Conservation (phyloP, 257 asterid species). For the Solanum chiquidenum region DNA sequence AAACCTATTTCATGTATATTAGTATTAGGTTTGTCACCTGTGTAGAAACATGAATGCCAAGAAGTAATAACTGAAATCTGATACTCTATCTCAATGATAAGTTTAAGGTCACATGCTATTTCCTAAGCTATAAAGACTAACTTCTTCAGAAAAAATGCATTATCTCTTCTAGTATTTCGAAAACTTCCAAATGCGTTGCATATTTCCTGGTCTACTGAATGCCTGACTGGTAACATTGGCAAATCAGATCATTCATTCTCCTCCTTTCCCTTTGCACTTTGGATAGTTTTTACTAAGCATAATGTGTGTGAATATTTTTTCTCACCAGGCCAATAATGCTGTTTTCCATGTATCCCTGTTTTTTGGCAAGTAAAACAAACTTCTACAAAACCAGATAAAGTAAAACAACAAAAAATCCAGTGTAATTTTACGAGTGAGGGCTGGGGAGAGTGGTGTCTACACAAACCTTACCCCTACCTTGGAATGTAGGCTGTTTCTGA, state of each 20-base stretch:
- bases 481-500: not conserved
- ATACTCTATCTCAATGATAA: not conserved
- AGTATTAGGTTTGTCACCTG: not conserved
- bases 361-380: not conserved
- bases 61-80: not conserved
- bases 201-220: too few relatives aligned
- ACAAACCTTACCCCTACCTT: not conserved
- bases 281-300: not conserved
- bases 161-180: not conserved
- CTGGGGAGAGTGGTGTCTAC: not conserved
- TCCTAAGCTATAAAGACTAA: not conserved
- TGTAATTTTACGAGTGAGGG: not conserved
- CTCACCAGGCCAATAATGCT: not conserved
- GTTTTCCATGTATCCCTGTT: not conserved
- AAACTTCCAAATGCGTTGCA: too few relatives aligned
- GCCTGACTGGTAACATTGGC: too few relatives aligned
- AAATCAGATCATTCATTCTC: not conserved
- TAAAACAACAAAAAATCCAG: not conserved
- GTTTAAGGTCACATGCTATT: not conserved
- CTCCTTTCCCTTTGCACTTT: not conserved
- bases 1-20: not conserved
- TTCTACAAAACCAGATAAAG: not conserved
- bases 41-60: not conserved
- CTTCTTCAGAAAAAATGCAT: not conserved
- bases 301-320: not conserved